Conservation (phyloP, 345 rosid species). For the Rubroshorea leprosula region DNA sequence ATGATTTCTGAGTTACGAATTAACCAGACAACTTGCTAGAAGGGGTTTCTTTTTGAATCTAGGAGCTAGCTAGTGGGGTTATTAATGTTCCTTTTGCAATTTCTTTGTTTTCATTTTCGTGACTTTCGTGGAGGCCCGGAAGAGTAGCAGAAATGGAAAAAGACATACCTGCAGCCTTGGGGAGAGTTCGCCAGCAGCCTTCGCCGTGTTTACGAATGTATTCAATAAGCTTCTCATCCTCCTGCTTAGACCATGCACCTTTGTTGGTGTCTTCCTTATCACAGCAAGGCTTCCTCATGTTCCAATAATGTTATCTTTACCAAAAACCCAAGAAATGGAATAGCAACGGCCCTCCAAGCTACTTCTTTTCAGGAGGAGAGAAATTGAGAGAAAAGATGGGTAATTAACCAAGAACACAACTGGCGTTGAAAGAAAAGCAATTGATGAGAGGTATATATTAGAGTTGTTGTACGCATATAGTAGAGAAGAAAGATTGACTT, state of each 20-base stretch:
- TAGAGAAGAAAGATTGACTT: constrained; percentile 26
- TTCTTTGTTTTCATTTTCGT: too few relatives aligned
- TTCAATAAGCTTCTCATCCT: constrained; percentile 54
- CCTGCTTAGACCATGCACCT: constrained; percentile 64
- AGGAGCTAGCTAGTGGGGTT: too few relatives aligned
- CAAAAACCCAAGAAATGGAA: background rate
- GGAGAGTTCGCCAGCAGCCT: constrained; percentile 59
- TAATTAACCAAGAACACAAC: background rate
- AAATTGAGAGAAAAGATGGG: background rate
- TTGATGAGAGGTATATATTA: constrained; percentile 1
- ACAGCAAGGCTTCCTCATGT: constrained; percentile 54
- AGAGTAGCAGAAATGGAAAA: too few relatives aligned
- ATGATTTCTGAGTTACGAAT: too few relatives aligned
- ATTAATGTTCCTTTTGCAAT: too few relatives aligned
- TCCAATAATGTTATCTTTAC: too few relatives aligned
- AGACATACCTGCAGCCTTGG: constrained; percentile 50
- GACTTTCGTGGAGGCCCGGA: too few relatives aligned
- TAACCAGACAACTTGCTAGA: too few relatives aligned
- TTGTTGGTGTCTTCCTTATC: constrained; percentile 49
- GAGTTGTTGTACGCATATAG: background rate
- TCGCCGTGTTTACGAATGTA: constrained; percentile 52
- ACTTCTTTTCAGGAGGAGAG: background rate
- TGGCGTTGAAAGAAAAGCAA: background rate
- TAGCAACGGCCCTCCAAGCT: too few relatives aligned
- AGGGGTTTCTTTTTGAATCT: too few relatives aligned